Conservation (phyloP, 1,139 yeast genomes). For the Pneumocystis oryctolagi region DNA sequence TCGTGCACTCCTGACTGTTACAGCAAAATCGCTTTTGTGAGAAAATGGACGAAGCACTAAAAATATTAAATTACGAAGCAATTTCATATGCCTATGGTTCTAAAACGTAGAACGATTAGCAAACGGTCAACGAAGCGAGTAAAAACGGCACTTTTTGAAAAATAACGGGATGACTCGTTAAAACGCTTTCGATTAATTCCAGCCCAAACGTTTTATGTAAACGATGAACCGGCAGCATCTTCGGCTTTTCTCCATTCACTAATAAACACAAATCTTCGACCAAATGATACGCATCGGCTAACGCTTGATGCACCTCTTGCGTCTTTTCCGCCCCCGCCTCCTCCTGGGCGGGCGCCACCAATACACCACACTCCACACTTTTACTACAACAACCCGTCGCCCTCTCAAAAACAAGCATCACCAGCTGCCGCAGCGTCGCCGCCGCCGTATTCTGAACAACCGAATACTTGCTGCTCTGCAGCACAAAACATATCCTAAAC, state of each 20-base stretch:
- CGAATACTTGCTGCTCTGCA: constrained; percentile 56
- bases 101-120: not conserved
- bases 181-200: constrained; percentile 61
- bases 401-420: constrained; percentile 61
- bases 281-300: constrained; percentile 55
- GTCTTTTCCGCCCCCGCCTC: not conserved
- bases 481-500: constrained; percentile 53
- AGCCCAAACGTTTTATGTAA: constrained; percentile 57
- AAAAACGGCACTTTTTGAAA: constrained; percentile 31
- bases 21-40: constrained; percentile 46
- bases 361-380: too few relatives aligned
- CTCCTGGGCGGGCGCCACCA: too few relatives aligned
- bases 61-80: constrained; percentile 54
- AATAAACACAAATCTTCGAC: constrained; percentile 58
- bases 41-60: constrained; percentile 54
- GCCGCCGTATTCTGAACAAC: constrained; percentile 84
- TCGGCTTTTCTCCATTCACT: constrained; percentile 44
- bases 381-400: constrained; percentile 20
- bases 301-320: constrained; percentile 31
- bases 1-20: constrained; percentile 59
- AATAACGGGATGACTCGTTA: constrained; percentile 40
- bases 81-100: constrained; percentile 49
- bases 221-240: constrained; percentile 37
- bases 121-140: not conserved
- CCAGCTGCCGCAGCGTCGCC: constrained; percentile 78